phyloP scores from a whole-genome alignment of 805 yeast species.

The Sugiyamaella lignohabitans region DNA sequence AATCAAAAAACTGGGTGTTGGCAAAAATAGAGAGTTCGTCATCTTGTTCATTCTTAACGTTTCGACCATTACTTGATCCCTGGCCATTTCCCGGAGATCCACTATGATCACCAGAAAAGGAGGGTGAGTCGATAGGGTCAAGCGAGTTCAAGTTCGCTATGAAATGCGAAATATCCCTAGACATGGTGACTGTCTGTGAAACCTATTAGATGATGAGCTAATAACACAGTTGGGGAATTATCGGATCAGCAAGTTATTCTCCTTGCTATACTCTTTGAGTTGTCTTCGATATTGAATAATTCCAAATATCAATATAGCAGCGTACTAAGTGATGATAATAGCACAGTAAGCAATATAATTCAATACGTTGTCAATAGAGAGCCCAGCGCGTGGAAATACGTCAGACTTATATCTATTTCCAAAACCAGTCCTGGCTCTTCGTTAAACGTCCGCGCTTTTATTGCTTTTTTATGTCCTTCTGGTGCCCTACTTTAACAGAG shows the following conservation, averaged over 20 bases:
- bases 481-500: too few relatives aligned
- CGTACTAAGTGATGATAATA: neutral
- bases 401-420: neutral
- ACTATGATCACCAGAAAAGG: conserved; percentile 6
- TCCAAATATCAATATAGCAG: neutral
- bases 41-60: conserved; percentile 14
- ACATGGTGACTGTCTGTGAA: conserved; percentile 2
- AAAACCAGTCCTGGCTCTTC: too few relatives aligned
- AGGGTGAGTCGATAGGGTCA: conserved; percentile 25
- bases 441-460: neutral
- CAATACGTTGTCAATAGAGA: too few relatives aligned
- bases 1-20: conserved; percentile 39
- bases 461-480: neutral
- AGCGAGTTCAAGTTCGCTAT: conserved; percentile 30
- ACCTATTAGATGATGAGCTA: neutral
- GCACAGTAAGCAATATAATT: too few relatives aligned
- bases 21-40: conserved; percentile 38
- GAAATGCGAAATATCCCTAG: conserved; percentile 29
- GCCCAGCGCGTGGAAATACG: neutral
- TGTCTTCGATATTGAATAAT: neutral
- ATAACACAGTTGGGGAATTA: too few relatives aligned
- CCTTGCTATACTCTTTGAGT: neutral
- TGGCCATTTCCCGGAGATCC: neutral
- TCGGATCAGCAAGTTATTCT: neutral
- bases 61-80: neutral